phyloP scores from a whole-genome alignment of 2,329 filamentous ascomycete genomes.

The Colletotrichum sp. region DNA sequence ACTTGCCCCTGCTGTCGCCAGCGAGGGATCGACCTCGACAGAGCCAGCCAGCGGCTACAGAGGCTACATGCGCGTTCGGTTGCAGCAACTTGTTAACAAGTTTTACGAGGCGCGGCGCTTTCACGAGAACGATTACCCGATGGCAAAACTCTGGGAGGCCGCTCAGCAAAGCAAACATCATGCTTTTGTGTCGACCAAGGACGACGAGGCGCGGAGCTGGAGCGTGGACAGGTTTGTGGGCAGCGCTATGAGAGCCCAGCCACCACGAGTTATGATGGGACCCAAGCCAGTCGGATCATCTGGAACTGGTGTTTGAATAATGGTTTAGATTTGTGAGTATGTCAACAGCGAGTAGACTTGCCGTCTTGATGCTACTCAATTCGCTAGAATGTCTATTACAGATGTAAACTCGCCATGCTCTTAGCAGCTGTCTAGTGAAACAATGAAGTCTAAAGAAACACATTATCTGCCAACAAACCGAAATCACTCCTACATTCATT shows the following conservation, averaged over 20 bases:
- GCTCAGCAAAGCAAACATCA: not conserved
- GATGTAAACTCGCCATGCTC: not conserved
- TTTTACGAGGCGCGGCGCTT: not conserved
- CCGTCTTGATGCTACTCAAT: accelerated
- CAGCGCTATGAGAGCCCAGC: not conserved
- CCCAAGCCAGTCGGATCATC: not conserved
- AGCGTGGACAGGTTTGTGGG: not conserved
- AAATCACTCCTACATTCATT: not conserved
- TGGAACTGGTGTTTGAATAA: not conserved
- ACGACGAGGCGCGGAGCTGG: not conserved
- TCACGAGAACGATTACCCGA: not conserved
- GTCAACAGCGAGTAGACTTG: no score
- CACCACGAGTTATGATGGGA: not conserved
- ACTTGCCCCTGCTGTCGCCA: not conserved
- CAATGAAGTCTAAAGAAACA: not conserved
- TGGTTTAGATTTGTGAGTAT: no score
- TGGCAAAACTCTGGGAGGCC: not conserved
- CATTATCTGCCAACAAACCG: not conserved
- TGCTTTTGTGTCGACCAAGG: not conserved
- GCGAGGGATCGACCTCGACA: not conserved
- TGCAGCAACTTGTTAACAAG: not conserved
- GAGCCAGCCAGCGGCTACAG: not conserved
- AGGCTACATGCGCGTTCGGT: not conserved
- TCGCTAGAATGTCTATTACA: not conserved
- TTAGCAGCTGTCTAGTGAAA: not conserved